phyloP scores from a whole-genome alignment of 2,329 filamentous ascomycete genomes.

The Epichloe uncinata region DNA sequence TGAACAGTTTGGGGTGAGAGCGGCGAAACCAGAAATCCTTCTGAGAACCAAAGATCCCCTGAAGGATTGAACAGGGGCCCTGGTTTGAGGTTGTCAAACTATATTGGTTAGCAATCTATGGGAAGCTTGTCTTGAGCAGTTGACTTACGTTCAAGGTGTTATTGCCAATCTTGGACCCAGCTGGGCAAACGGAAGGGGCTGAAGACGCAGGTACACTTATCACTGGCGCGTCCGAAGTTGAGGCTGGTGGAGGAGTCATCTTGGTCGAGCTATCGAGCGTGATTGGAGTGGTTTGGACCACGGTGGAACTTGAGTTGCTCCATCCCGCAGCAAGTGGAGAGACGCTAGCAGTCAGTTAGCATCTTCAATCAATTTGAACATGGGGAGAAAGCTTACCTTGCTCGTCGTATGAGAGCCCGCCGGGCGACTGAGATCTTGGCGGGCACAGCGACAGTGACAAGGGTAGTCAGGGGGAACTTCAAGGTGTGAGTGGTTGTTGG shows the following conservation, averaged over 20 bases:
- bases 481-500: constrained; percentile 27
- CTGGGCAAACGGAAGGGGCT: constrained; percentile 14
- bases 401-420: constrained; percentile 17
- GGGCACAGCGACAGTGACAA: constrained; percentile 20
- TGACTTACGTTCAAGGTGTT: constrained; percentile 23
- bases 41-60: constrained; percentile 28
- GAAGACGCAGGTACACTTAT: constrained; percentile 3
- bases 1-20: constrained; percentile 19
- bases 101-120: constrained; percentile 7
- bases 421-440: constrained; percentile 7
- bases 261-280: not conserved
- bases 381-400: constrained; percentile 15
- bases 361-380: not conserved
- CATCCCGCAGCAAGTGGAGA: constrained; percentile 10
- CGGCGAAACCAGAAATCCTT: constrained; percentile 26
- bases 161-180: constrained; percentile 23
- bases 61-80: constrained; percentile 27
- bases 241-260: not conserved
- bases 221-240: not conserved
- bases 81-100: constrained; percentile 25
- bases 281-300: not conserved
- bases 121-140: not conserved
- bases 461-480: constrained; percentile 24
- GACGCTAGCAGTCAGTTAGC: constrained; percentile 9
- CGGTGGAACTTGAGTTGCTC: constrained; percentile 17